Evolutionary conservation across 441 rosid species (phyloP).

Genomic region (Populus hybrid): DNA sequence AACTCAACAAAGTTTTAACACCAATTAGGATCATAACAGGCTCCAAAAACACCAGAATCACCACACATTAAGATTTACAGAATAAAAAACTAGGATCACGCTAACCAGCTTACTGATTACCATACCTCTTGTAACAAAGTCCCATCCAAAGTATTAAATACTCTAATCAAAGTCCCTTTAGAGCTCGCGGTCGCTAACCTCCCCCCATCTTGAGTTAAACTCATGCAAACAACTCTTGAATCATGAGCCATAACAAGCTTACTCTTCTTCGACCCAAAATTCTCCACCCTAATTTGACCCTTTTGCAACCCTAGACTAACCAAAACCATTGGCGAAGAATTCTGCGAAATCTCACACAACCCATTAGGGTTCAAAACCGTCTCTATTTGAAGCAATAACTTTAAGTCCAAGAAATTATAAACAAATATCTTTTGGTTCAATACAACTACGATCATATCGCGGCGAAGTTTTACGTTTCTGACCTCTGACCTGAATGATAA

Average conservation of each 20-base stretch:
- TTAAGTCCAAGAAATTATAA: slow-evolving; percentile 38
- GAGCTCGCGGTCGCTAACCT: slow-evolving; percentile 49
- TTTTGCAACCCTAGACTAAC: slow-evolving; percentile 43
- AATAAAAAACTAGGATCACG: background rate
- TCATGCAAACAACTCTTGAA: slow-evolving; percentile 38
- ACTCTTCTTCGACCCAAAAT: slow-evolving; percentile 34
- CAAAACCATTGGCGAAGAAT: slow-evolving; percentile 35
- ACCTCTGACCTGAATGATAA: slow-evolving; percentile 48
- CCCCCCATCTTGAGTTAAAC: slow-evolving; percentile 45
- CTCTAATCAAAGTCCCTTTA: slow-evolving; percentile 51
- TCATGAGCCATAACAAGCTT: slow-evolving; percentile 44
- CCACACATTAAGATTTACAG: background rate
- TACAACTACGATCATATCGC: slow-evolving; percentile 38
- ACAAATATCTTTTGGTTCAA: slow-evolving; percentile 38
- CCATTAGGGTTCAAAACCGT: slow-evolving; percentile 46
- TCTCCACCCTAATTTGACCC: slow-evolving; percentile 51
- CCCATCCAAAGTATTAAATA: slow-evolving; percentile 45
- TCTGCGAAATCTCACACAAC: slow-evolving; percentile 43
- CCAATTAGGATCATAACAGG: background rate
- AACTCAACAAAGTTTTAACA: background rate
- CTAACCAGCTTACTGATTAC: background rate
- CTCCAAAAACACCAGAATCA: background rate
- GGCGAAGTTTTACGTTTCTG: slow-evolving; percentile 37
- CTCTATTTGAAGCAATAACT: slow-evolving; percentile 41
- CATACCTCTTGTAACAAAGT: slow-evolving; percentile 53